Evolutionary conservation across 345 rosid genomes (phyloP), one percentile per base, ranked within the genome.

Genomic region (Salix koriyanagi): DNA sequence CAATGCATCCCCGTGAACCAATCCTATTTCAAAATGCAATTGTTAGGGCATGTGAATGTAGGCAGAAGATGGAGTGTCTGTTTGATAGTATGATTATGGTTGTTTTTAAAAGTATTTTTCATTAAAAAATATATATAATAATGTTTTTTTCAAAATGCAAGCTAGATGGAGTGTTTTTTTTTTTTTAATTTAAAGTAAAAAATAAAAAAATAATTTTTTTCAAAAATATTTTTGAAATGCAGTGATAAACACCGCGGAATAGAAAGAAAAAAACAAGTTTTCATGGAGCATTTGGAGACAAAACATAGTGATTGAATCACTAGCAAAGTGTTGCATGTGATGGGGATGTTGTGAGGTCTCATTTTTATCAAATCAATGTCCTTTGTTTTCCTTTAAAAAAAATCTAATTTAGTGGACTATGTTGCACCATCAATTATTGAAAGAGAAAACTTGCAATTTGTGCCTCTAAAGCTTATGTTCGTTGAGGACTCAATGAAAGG

Each of bases 1-100:
- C 42, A 19, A 44, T 44, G 15, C 30, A 74, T 28, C 73, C 42
- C 78, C 67, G 78, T 67, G 79, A 75, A 25, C 36, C 73, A 25
- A 56, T 58, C 46, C 9, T 37, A 18, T 23, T 67, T 76, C 79
- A 67, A 39, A 56, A 37, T 70, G 69, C 44, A 68, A 48, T 32
- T n/a, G 28, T 23, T 68, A 48, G 28, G 23, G 41, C 28, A 69
- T 56, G 68, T 69, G 67, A 42, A 25, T 11, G 19, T 18, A 34
- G 8, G n/a, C 0, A 54, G 15, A 10, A 36, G n/a, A 52, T 36
- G 66, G 54, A 32, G 5, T 32, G 34, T 32, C 5, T 32, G 5
- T 4, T 32, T 32, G 34, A 32, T 32, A 4, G 5, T 4, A 30
- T 30, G 5, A 32, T 32, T 32, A 28, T 28, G 6, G 0, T 34